These are phyloP conservation scores for Zygotorulaspora sp. DNA, from an alignment of 805 yeast species.

Conservation along the genomic window DNA sequence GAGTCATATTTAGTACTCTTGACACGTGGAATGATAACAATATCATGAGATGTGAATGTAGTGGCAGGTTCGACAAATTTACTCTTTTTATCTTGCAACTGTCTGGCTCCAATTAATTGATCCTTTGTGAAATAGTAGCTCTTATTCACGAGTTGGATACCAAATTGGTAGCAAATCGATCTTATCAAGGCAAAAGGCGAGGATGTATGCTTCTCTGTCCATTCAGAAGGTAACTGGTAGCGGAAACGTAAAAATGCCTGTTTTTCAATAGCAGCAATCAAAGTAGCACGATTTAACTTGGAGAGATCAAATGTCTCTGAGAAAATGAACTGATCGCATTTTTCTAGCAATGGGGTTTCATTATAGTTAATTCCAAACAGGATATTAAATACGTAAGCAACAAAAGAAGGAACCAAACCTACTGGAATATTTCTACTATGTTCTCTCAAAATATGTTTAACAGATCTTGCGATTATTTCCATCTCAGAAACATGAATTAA, in stretches of 20 bases:
- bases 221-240: constrained; percentile 46
- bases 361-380: constrained; percentile 53
- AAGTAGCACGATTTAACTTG: constrained; percentile 43
- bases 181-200: constrained; percentile 50
- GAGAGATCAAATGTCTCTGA: constrained; percentile 41
- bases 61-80: constrained; percentile 34
- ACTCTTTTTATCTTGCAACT: constrained; percentile 35
- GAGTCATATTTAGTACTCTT: constrained; percentile 68
- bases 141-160: constrained; percentile 73
- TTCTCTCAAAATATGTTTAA: constrained; percentile 66
- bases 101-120: constrained; percentile 31
- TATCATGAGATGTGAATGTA: constrained; percentile 56
- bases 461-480: constrained; percentile 77
- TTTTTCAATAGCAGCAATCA: constrained; percentile 42
- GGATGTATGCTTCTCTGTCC: constrained; percentile 40
- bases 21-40: constrained; percentile 70
- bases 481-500: constrained; percentile 42
- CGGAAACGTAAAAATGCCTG: constrained; percentile 65
- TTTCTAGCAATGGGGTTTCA: constrained; percentile 37
- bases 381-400: constrained; percentile 68
- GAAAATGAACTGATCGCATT: constrained; percentile 46
- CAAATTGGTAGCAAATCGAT: constrained; percentile 70
- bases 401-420: constrained; percentile 51
- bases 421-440: constrained; percentile 45
- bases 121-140: constrained; percentile 41